Evolutionary conservation across 805 yeast genomes (phyloP).

Genomic region (Brettanomyces sp.): DNA sequence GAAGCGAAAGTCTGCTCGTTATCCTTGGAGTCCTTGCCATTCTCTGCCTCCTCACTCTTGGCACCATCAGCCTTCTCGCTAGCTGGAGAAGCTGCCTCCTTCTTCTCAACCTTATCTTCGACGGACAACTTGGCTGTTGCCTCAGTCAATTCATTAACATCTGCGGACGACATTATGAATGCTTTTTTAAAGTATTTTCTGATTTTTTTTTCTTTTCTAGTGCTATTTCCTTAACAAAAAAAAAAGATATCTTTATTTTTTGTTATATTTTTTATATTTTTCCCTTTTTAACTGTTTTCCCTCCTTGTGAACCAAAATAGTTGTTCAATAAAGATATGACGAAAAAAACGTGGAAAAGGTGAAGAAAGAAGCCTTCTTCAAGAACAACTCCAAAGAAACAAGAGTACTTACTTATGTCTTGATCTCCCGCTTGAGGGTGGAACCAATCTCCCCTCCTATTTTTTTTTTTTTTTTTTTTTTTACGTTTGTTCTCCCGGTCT

Average conservation of each 20-base stretch:
- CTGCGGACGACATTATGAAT: conserved; percentile 24
- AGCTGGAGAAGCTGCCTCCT: conserved; percentile 15
- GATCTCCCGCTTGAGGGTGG: too few relatives aligned
- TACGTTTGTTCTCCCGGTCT: not conserved
- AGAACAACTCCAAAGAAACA: not conserved
- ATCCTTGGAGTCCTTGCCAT: conserved; percentile 15
- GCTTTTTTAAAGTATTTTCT: conserved; percentile 4
- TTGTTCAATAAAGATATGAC: not conserved
- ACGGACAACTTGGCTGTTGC: conserved; percentile 27
- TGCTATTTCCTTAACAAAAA: conserved; percentile 6
- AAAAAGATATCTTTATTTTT: conserved; percentile 4
- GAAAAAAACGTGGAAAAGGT: conserved; percentile 1
- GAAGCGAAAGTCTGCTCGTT: conserved; percentile 64
- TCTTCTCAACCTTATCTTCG: conserved; percentile 18
- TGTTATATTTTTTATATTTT: conserved; percentile 7
- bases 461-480: not conserved
- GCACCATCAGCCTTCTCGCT: conserved; percentile 26
- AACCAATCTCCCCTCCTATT: not conserved
- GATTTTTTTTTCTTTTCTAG: conserved; percentile 10
- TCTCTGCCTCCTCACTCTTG: conserved; percentile 18
- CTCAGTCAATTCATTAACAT: conserved; percentile 25
- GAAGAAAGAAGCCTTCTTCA: conserved; percentile 2
- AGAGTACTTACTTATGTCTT: not conserved
- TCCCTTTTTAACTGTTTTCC: conserved; percentile 6
- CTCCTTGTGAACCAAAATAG: conserved; percentile 1